Evolutionary conservation across 257 asterid genomes (phyloP), one percentile per base, ranked within the genome.

Genomic region (Solanum raphanifolium): DNA sequence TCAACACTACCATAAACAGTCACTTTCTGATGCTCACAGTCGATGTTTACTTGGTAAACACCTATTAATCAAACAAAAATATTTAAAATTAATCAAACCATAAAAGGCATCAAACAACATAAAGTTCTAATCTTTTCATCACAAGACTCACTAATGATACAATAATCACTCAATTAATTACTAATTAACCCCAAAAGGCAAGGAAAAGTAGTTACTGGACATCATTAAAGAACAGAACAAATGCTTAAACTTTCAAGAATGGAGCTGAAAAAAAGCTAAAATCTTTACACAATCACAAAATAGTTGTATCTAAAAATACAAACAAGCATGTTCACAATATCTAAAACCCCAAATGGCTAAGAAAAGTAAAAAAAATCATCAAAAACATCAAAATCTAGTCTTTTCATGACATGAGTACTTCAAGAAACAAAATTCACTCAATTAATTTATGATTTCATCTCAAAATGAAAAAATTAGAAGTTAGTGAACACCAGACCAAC

Each of bases 11-110:
- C 98, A 62, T 93, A 91, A 83, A 95, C 91, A 18, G 90, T 92
- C 20, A 94, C 98, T 90, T 92, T 94, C 55, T 94, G 97, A 18
- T 90, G 94, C 55, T 94, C 96, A 36, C 89, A 89, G 41, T 94
- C 98, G 21, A 95, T 90, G 34, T 25, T 91, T 21, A 95, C 98
- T 84, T 92, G 94, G 84, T 90, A 95, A 73, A 95, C 98, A 62
- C 98, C 98, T 95, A 91, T 65, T 8, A 78, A 41, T 41, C 65
- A 41, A 41, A 76, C 55, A 36, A 36, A 15, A 31, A 13, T 13
- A 8, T 3, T 2, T 3, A 31, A 29, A 4, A 16, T 31, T 11
- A 41, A 31, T 13, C 31, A 62, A 60, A 41, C 78, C 10, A 36
- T 3, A 8, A 5, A 29, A 87, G 16, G 65, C 58, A 25, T 38